Evolutionary conservation across 257 asterid species (phyloP), one percentile per base, ranked within the genome.

Genomic region (Nicotiana sylvestris): DNA sequence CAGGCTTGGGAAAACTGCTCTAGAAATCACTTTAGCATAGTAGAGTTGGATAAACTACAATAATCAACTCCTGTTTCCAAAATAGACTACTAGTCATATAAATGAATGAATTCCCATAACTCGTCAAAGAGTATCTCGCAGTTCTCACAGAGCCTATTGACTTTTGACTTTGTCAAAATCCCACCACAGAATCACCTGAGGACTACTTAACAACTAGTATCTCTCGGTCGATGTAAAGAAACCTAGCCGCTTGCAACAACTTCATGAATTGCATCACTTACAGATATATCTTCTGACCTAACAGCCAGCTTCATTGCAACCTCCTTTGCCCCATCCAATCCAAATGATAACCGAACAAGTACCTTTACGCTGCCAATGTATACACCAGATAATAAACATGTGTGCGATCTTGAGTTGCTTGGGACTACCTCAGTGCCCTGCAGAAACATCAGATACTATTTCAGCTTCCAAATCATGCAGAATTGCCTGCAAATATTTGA

Each of bases 231-330:
- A 16, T n/a, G n/a, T 37, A 79, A 74, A 16, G 76, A 62, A 82
- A 67, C 85, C 49, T 90, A 97, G 77, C 98, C 98, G 86, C 98
- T 93, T 70, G 95, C 97, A 81, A 97, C 97, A 57, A 97, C 91
- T 86, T 97, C 99, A 82, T 97, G 99, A 72, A 97, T 91, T 30
- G 98, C 95, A 49, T 91, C 96, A 49, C 99, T 93, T 46, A 93
- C 95, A 62, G 82, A 91, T 83, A 84, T 91, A 67, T 97, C 98
- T 30, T 97, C 98, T 0, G 99, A 92, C 90, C 98, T 95, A 85
- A 92, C 99, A 2, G 93, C 91, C 88, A 97, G 87, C 84, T 97
- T 97, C 99, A 97, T 97, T 0, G 99, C 99, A 57, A 97, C 99
- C 83, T 97, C 99, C 86, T 92, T 97, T 11, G 91, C 62, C 3